phyloP scores from a whole-genome alignment of 805 yeast genomes.

The Candida insectorum region DNA sequence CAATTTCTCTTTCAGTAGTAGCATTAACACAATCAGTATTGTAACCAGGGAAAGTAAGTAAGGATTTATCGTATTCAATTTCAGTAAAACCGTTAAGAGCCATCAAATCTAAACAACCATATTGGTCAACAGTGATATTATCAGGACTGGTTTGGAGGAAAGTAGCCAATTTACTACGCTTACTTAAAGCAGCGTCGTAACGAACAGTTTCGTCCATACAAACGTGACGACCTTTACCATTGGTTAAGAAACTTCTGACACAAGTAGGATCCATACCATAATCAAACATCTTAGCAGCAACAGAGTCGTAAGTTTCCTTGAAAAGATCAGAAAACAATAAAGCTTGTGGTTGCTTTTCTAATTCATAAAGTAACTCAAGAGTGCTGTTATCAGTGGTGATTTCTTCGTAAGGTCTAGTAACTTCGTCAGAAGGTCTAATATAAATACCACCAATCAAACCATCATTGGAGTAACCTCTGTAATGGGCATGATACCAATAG shows the following conservation, averaged over 20 bases:
- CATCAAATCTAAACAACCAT: slow-evolving; percentile 9
- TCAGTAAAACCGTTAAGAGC: slow-evolving; percentile 6
- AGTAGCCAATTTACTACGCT: slow-evolving; percentile 12
- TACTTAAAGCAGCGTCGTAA: slow-evolving; percentile 12
- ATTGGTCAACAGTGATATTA: slow-evolving; percentile 14
- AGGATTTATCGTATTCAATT: slow-evolving; percentile 2
- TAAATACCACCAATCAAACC: slow-evolving; percentile 49
- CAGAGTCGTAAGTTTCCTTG: slow-evolving; percentile 28
- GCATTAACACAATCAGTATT: slow-evolving; percentile 20
- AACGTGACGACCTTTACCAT: slow-evolving; percentile 26
- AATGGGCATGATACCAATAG: slow-evolving; percentile 57
- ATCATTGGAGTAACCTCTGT: slow-evolving; percentile 43
- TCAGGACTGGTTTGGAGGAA: slow-evolving; percentile 11
- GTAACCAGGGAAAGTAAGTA: slow-evolving; percentile 22
- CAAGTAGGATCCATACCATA: slow-evolving; percentile 34
- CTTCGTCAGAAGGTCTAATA: slow-evolving; percentile 29
- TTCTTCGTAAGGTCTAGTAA: slow-evolving; percentile 30
- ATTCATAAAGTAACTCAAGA: slow-evolving; percentile 23
- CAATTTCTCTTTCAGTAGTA: slow-evolving; percentile 14
- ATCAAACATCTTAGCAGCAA: slow-evolving; percentile 30
- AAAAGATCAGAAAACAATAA: slow-evolving; percentile 41
- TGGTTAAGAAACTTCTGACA: slow-evolving; percentile 24
- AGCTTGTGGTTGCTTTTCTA: slow-evolving; percentile 21
- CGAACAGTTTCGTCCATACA: slow-evolving; percentile 17
- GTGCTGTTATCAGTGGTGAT: slow-evolving; percentile 20